Base-by-base conservation (phyloP, 23 red algal species). In the Gracilaria gracilis region DNA sequence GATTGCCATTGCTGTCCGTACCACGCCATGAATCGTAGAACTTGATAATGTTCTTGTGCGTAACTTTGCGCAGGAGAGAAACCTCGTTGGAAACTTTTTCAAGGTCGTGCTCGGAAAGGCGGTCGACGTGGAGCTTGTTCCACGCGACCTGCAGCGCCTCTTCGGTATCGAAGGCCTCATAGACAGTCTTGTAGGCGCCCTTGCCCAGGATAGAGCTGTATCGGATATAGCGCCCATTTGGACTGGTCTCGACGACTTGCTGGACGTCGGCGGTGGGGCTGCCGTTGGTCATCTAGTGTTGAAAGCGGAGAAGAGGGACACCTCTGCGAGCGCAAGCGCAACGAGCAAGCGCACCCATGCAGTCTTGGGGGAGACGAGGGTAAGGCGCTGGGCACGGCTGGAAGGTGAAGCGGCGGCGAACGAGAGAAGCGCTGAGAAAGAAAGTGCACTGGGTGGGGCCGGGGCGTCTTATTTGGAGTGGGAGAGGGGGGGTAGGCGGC, bases 111-210 rank as follows among this genome's bases (percentile, higher is more conserved):
- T 95, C 73, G 35, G 89, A 76, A 84, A 99, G 78, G 44, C 97
- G 94, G 59, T 96, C 88, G 39, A 95, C 85, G 61, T 99, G 83
- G 32, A 99, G 94, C 54, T 99, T 99, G 53, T 99, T 99, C 97
- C 97, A 99, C 27, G 97, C 97, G 35, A 99, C 97, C 40, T 99
- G 94, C 12, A 99, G 51, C 32, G 93, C 97, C 57, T 99, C 91
- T 23, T 95, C 91, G 36, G 85, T 96, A 35, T 99, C 97, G 75
- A 99, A 99, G 39, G 91, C 97, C 44, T 96, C 93, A 81, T 99
- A 99, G n/a, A 99, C 97, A 24, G 92, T 92, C 85, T 99, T 99
- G 88, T 95, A 99, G n/a, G 97, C 84, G 46, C 97, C 97, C 40
- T 77, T 54, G 9, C 97, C 97, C 40, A 99, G 70, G 42, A 97